phyloP scores from a whole-genome alignment of 352 stramenopile genomes.

The Phytophthora citrophthora region DNA sequence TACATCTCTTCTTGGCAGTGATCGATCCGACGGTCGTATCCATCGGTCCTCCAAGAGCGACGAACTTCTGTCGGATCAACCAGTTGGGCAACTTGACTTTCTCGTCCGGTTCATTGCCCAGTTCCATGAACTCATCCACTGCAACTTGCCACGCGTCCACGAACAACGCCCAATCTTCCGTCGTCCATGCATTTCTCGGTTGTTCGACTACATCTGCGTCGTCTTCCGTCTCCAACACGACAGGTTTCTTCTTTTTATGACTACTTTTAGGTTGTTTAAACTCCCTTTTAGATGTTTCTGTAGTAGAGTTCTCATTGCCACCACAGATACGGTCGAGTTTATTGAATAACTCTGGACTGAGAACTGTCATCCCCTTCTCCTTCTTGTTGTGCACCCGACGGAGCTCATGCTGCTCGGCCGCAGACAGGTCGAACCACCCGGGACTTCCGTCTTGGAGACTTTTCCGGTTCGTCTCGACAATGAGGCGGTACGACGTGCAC shows the following conservation, averaged over 20 bases:
- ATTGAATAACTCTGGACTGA: constrained; percentile 35
- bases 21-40: constrained; percentile 45
- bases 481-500: constrained; percentile 39
- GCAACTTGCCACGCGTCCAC: constrained; percentile 43
- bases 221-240: constrained; percentile 6
- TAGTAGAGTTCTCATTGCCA: constrained; percentile 5
- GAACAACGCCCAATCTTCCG: constrained; percentile 38
- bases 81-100: constrained; percentile 51
- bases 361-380: constrained; percentile 35
- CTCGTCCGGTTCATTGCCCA: constrained; percentile 37
- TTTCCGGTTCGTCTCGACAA: constrained; percentile 36
- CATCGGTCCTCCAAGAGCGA: constrained; percentile 26
- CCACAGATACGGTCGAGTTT: constrained; percentile 34
- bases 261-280: constrained; percentile 5
- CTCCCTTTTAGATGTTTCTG: constrained; percentile 16
- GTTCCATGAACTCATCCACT: constrained; percentile 42
- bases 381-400: constrained; percentile 31
- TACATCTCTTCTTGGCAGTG: constrained; percentile 43
- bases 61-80: constrained; percentile 49
- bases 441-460: constrained; percentile 17
- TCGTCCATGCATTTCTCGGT: constrained; percentile 25
- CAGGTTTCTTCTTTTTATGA: constrained; percentile 21
- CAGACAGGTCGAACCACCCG: constrained; percentile 43
- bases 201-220: constrained; percentile 6
- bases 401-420: constrained; percentile 34